Evolutionary conservation across 805 yeast species (phyloP), one percentile per base, ranked within the genome.

Genomic region (Kazachstania psychrophila): DNA sequence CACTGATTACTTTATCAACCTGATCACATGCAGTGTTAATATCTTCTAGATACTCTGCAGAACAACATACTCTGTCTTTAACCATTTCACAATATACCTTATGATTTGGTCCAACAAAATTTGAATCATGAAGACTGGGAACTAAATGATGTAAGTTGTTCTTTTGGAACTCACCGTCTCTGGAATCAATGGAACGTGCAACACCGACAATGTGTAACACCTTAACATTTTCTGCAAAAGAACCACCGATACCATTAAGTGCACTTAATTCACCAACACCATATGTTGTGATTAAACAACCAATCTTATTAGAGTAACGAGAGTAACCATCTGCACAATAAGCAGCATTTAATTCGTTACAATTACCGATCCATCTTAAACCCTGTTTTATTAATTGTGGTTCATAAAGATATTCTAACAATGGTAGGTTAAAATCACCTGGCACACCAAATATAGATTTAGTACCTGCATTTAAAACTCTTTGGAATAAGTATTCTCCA

Each of bases 211-310:
- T 77, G 60, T 85, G 95, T 39, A 86, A 64, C 2, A 86, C 64
- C 6, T 92, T 92, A 29, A 79, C 79, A 47, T 68, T 73, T 61
- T 86, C 96, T 23, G 94, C 81, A 62, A 72, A 79, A 0, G 95
- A 74, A 34, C 95, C 95, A 23, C 86, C 68, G 37, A 84, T 64
- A 33, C 94, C 95, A 60, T 85, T 85, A 43, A 85, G 52, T 2
- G 94, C 94, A 40, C 86, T 75, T 43, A 85, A 68, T 56, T 86
- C 95, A 39, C 96, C 96, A 13, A 86, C 96, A 34, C 95, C 96
- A 58, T 69, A 83, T 4, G 96, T 86, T 3, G 67, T 61, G 37
- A 74, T 59, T 28, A 75, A 57, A 15, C 77, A 86, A 36, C 86
- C 84, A 6, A 82, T 70, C n/a, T 73, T 70, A 33, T 69, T 65